phyloP scores from a whole-genome alignment of 192 early-diverging fungal genomes.

The Linnemannia schmuckeri region DNA sequence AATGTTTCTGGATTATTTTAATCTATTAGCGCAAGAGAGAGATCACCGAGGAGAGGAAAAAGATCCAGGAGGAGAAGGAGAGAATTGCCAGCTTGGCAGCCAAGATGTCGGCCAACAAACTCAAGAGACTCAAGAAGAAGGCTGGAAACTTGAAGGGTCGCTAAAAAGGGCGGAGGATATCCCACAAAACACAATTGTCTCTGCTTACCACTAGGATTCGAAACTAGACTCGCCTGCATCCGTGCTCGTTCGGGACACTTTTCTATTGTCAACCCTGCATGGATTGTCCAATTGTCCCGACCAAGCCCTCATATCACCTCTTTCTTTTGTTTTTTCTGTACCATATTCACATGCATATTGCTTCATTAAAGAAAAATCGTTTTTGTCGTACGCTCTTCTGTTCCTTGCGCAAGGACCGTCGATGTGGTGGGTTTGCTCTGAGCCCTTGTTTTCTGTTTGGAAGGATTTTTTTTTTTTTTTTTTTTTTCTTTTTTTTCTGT shows the following conservation, averaged over 20 bases:
- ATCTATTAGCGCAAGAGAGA: slow-evolving; percentile 55
- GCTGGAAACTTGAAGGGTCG: slow-evolving; percentile 56
- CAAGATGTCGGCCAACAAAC: slow-evolving; percentile 56
- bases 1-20: neutral
- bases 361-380: neutral
- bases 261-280: neutral
- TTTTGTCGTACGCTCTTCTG: neutral
- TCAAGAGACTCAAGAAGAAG: slow-evolving; percentile 56
- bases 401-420: neutral
- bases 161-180: neutral
- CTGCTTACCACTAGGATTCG: neutral
- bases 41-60: slow-evolving; percentile 54
- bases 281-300: neutral
- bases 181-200: neutral
- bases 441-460: no score
- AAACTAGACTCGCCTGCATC: neutral
- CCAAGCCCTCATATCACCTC: neutral
- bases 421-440: no score
- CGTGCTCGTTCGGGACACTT: neutral
- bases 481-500: no score
- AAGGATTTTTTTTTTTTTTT: neutral
- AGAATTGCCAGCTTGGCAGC: slow-evolving; percentile 50
- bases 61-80: slow-evolving; percentile 60
- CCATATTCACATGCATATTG: neutral
- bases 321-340: no score